Percentiles rank a stretch among this genome's conserved stretches.
These are phyloP conservation scores for Helicocarpus griseus DNA, from an alignment of 2,329 filamentous ascomycete genomes.

Conservation along the genomic window DNA sequence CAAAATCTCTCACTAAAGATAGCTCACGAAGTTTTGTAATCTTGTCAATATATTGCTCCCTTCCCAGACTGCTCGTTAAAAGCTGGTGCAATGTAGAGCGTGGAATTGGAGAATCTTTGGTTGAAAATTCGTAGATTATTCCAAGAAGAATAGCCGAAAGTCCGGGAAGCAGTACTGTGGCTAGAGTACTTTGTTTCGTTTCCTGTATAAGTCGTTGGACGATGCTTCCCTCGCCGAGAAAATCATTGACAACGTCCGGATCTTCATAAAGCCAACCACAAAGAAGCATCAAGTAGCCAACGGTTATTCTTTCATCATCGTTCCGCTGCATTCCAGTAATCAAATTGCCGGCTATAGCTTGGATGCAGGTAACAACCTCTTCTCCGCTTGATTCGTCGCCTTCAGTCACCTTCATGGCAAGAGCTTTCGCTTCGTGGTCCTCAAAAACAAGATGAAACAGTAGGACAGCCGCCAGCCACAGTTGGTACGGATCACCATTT, in stretches of 20 bases:
- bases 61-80: slow-evolving; percentile 64
- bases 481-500: slow-evolving; percentile 71
- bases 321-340: slow-evolving; percentile 65
- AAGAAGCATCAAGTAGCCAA: slow-evolving; percentile 84
- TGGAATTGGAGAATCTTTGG: slow-evolving; percentile 87
- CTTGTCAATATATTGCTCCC: slow-evolving; percentile 78
- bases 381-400: slow-evolving; percentile 83
- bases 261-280: slow-evolving; percentile 89
- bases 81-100: slow-evolving; percentile 71
- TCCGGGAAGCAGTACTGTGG: slow-evolving; percentile 63
- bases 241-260: slow-evolving; percentile 81
- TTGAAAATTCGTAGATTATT: slow-evolving; percentile 92
- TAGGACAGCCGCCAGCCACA: slow-evolving; percentile 82
- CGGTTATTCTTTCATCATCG: slow-evolving; percentile 67
- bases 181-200: slow-evolving; percentile 52
- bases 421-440: slow-evolving; percentile 65
- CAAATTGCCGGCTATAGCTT: slow-evolving; percentile 78
- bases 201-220: slow-evolving; percentile 76
- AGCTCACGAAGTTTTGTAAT: slow-evolving; percentile 68
- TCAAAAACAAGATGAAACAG: slow-evolving; percentile 79
- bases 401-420: slow-evolving; percentile 74
- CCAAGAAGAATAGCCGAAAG: slow-evolving; percentile 77
- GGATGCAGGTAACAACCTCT: slow-evolving; percentile 89
- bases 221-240: slow-evolving; percentile 83
- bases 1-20: slow-evolving; percentile 76